Conservation (phyloP, 768 basidiomycete genomes). For the Terana coerulea region DNA sequence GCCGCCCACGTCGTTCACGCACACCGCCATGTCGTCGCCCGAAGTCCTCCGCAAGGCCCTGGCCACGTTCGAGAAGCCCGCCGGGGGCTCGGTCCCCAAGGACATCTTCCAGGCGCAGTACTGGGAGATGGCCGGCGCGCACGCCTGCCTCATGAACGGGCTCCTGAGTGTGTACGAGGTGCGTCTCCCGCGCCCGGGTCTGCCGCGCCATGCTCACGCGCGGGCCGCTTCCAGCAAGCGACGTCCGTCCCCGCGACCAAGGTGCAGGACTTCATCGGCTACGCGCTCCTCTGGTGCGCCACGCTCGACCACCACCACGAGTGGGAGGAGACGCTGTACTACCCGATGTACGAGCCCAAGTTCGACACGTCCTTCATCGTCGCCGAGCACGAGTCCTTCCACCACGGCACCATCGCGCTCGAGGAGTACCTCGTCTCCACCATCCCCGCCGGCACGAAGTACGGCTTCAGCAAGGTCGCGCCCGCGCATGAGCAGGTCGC, state of each 20-base stretch:
- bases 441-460: conserved; percentile 10
- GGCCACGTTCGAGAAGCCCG: conserved; percentile 2
- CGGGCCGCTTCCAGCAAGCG: conserved; percentile 6
- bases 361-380: conserved; percentile 10
- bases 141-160: conserved; percentile 10
- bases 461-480: conserved; percentile 9
- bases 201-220: background rate
- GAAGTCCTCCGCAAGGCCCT: conserved; percentile 3
- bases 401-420: conserved; percentile 3
- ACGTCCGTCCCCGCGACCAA: conserved; percentile 6
- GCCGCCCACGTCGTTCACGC: no score
- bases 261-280: conserved; percentile 10
- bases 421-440: conserved; percentile 9
- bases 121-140: conserved; percentile 14
- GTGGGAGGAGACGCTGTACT: conserved; percentile 14
- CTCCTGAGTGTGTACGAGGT: conserved; percentile 13
- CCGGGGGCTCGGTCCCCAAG: conserved; percentile 6
- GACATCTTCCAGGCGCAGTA: conserved; percentile 11
- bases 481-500: conserved; percentile 6
- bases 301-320: conserved; percentile 11
- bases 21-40: background rate
- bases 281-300: conserved; percentile 9
- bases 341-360: conserved; percentile 13
- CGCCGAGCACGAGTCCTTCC: conserved; percentile 7
- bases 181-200: background rate